Base-by-base conservation (phyloP, 2,329 filamentous ascomycete species). In the Pseudonectria foliicola region DNA sequence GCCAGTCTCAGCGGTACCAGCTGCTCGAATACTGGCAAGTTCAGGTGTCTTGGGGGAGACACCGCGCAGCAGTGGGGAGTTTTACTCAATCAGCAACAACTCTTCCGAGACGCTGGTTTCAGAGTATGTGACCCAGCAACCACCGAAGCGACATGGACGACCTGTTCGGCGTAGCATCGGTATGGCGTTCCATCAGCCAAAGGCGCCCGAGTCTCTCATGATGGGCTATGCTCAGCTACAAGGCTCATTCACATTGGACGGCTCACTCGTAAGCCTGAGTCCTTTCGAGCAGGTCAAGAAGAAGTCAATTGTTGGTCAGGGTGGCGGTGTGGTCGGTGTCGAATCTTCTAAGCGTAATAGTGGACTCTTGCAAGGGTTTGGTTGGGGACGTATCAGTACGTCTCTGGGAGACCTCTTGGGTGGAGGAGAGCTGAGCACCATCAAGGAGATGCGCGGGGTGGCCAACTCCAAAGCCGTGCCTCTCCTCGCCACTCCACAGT, bases 171-270 rank as follows among this genome's bases (percentile, higher is more conserved):
- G 66, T 32, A 63, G 61, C 40, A 70, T 73, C 18, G 64, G 60
- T 33, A 52, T 71, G 35, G 52, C 59, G 40, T 59, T 58, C 39
- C 62, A 64, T 42, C 63, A 65, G 30, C 56, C 67, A 27, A 68
- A 64, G 49, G 57, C 68, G 26, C 79, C 85, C 1, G 89, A 96
- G 56, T 81, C 82, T 2, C 65, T 98, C 35, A 93, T 98, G 79
- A 98, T 98, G 92, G 92, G 89, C 1, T 98, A 94, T 61, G 90
- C 86, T 3, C 92, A 98, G 51, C 77, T 96, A 3, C 85, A 87
- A 59, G 92, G 92, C 4, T 89, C 85, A 0, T 98, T 98, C 50
- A 87, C 80, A 0, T 65, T 98, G 6, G 92, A 98, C 54, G 88
- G 88, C 1, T 95, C 92, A 2, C 66, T 98, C 14, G 80, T 98